These are phyloP conservation scores for Tetradesmus obliquus DNA, from an alignment of 139 green algal genomes.

Conservation along the genomic window DNA sequence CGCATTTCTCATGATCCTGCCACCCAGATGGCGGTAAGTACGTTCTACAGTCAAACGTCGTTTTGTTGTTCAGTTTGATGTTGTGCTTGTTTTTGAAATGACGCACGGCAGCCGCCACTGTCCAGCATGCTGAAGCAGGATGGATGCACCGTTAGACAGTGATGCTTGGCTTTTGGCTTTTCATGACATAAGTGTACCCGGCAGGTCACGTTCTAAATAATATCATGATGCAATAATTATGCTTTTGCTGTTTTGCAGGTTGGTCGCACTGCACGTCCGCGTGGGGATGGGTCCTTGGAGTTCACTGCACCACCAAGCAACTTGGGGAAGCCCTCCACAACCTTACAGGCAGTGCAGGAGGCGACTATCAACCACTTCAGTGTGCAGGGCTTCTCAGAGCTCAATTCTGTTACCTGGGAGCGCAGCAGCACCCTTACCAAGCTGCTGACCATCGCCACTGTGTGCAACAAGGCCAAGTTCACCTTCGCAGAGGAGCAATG, in stretches of 20 bases:
- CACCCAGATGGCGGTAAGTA: not conserved
- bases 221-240: no score
- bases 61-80: no score
- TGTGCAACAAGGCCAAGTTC: conserved; percentile 69
- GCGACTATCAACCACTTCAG: conserved; percentile 39
- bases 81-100: no score
- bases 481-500: not conserved
- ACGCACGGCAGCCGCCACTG: no score
- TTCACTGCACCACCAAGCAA: not conserved
- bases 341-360: not conserved
- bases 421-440: conserved; percentile 47
- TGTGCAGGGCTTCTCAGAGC: conserved; percentile 38
- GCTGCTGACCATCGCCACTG: conserved; percentile 64
- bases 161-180: no score
- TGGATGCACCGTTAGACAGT: no score
- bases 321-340: not conserved
- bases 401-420: conserved; percentile 43
- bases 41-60: not conserved
- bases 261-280: not conserved
- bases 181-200: no score
- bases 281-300: conserved; percentile 46
- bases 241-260: not conserved
- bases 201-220: no score
- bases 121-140: no score
- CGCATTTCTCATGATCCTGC: conserved; percentile 33